A percentile compares a stretch with the other conserved stretches of the same genome.
Conservation (phyloP, 768 basidiomycete genomes). For the Collybia sordida region DNA sequence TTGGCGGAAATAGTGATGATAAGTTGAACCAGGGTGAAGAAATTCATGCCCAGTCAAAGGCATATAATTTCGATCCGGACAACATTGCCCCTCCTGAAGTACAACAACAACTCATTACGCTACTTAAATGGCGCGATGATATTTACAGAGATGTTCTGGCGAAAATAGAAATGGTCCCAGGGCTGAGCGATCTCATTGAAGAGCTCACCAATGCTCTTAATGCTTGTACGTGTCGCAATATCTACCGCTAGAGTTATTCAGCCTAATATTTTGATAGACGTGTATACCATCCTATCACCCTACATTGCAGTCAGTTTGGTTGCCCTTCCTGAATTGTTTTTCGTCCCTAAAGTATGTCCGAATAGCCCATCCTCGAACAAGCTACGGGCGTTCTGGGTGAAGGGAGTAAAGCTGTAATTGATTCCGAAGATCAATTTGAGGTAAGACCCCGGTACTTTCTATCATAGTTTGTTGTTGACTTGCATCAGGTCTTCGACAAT, state of each 20-base stretch:
- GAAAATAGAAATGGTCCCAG: constrained; percentile 68
- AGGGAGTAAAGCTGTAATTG: constrained; percentile 68
- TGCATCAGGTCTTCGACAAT: constrained; percentile 61
- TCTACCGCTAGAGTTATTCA: neutral
- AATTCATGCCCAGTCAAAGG: constrained; percentile 54
- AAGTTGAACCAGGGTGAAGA: constrained; percentile 55
- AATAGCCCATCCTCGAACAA: constrained; percentile 59
- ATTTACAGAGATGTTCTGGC: constrained; percentile 51
- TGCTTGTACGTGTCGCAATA: constrained; percentile 45
- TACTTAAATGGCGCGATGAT: constrained; percentile 65
- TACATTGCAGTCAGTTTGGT: constrained; percentile 49
- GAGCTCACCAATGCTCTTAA: constrained; percentile 64
- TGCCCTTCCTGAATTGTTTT: neutral
- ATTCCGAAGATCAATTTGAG: constrained; percentile 68
- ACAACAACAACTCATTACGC: constrained; percentile 50
- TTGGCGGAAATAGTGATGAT: constrained; percentile 45
- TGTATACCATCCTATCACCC: constrained; percentile 68
- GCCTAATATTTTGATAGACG: constrained; percentile 34
- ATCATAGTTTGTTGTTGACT: neutral
- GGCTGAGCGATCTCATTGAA: constrained; percentile 55
- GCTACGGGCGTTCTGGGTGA: constrained; percentile 56
- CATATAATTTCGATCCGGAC: constrained; percentile 62
- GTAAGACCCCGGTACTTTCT: constrained; percentile 21
- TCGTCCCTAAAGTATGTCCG: constrained; percentile 7
- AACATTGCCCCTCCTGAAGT: constrained; percentile 65